Conservation (phyloP, 2,329 filamentous ascomycete species). For the Monilinia fructicola region DNA sequence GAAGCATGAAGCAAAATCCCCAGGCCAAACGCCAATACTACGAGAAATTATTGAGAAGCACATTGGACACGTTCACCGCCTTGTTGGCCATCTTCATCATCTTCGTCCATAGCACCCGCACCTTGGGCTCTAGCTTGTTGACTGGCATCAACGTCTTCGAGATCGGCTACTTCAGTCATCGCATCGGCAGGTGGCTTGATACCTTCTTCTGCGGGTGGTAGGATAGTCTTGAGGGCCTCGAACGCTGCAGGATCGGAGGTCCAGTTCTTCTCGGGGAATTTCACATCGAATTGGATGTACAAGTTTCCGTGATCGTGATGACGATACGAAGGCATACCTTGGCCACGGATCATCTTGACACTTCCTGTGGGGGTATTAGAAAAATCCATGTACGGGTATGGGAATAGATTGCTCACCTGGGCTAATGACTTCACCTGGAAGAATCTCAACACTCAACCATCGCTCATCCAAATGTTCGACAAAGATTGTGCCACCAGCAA, state of each 20-base stretch:
- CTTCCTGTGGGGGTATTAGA: slow-evolving; percentile 56
- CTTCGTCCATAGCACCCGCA: slow-evolving; percentile 66
- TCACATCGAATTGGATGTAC: slow-evolving; percentile 96
- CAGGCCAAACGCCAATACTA: slow-evolving; percentile 25
- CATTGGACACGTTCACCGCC: slow-evolving; percentile 80
- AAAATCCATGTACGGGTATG: slow-evolving; percentile 29
- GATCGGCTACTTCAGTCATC: slow-evolving; percentile 86
- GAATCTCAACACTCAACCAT: slow-evolving; percentile 91
- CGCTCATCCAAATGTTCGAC: slow-evolving; percentile 97
- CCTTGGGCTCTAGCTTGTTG: slow-evolving; percentile 68
- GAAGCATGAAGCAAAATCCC: slow-evolving; percentile 7
- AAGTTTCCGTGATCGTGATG: slow-evolving; percentile 96
- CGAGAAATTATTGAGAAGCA: slow-evolving; percentile 68
- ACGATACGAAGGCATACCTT: slow-evolving; percentile 95
- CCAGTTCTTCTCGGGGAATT: slow-evolving; percentile 84
- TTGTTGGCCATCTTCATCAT: slow-evolving; percentile 75
- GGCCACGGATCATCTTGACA: slow-evolving; percentile 90
- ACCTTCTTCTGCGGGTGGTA: slow-evolving; percentile 67
- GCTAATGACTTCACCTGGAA: slow-evolving; percentile 90
- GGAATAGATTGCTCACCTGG: slow-evolving; percentile 62
- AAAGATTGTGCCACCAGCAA: slow-evolving; percentile 86
- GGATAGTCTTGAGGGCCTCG: slow-evolving; percentile 75
- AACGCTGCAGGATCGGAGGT: slow-evolving; percentile 67
- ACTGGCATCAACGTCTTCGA: slow-evolving; percentile 79
- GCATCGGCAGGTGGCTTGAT: slow-evolving; percentile 72